Conservation (phyloP, 257 asterid genomes). For the Datura wrightii region DNA sequence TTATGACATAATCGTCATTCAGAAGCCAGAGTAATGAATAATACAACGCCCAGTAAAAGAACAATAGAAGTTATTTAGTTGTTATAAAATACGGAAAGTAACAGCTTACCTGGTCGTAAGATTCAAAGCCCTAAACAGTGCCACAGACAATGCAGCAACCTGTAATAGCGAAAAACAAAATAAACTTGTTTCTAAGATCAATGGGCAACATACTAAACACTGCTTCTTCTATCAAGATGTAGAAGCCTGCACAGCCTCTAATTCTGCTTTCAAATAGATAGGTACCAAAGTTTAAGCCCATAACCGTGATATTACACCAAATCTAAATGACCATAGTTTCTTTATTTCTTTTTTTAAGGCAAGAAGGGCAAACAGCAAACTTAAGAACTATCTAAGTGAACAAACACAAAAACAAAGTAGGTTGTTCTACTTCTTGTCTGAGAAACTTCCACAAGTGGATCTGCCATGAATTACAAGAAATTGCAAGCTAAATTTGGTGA, state of each 20-base stretch:
- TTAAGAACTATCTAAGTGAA: background rate
- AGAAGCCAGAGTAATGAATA: background rate
- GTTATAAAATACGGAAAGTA: background rate
- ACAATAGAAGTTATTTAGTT: background rate
- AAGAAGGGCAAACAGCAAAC: background rate
- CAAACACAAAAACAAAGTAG: background rate
- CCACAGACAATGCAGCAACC: conserved; percentile 91
- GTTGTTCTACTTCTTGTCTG: background rate
- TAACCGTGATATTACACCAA: background rate
- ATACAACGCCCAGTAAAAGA: background rate
- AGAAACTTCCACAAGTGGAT: background rate
- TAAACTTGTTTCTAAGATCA: conserved; percentile 36
- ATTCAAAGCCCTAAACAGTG: conserved; percentile 88
- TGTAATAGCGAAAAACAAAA: conserved; percentile 31
- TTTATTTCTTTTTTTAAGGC: background rate
- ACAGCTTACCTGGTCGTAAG: conserved; percentile 73
- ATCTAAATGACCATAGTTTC: conserved; percentile 19
- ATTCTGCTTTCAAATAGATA: background rate
- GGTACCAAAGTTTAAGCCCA: background rate
- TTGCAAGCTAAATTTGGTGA: conserved; percentile 3
- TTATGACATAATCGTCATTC: background rate
- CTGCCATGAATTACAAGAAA: background rate
- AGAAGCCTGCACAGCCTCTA: background rate
- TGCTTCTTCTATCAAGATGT: conserved; percentile 17
- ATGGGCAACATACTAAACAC: conserved; percentile 32